These are phyloP conservation scores for Lentithecium fluviatile DNA, from an alignment of 495 filamentous ascomycete species.

Conservation along the genomic window DNA sequence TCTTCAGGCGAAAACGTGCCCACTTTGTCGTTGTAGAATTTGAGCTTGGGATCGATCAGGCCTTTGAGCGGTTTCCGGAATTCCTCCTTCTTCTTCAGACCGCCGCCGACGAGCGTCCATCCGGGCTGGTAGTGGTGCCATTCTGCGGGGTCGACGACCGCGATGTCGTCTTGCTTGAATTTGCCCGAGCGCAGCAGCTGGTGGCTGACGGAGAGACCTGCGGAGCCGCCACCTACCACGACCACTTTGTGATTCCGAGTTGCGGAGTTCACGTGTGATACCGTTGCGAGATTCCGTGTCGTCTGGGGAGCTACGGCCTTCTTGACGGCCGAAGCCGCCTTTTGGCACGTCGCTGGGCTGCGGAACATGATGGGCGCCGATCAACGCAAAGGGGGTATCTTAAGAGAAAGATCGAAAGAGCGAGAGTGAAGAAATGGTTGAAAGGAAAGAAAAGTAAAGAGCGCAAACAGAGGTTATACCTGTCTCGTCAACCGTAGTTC, in stretches of 20 bases:
- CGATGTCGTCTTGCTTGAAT: conserved; percentile 61
- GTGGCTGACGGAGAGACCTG: conserved; percentile 61
- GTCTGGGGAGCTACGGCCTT: neutral
- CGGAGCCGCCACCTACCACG: conserved; percentile 62
- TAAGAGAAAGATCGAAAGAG: too few species aligned
- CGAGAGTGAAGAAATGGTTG: neutral
- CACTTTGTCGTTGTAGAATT: conserved; percentile 58
- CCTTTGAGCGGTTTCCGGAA: conserved; percentile 53
- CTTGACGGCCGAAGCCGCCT: neutral
- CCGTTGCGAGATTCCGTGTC: conserved; percentile 43
- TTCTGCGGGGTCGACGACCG: conserved; percentile 62
- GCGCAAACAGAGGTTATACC: too few species aligned
- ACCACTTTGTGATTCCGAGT: conserved; percentile 59
- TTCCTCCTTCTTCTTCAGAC: conserved; percentile 58
- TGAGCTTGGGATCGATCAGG: conserved; percentile 60
- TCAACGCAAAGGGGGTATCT: too few species aligned
- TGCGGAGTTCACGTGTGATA: conserved; percentile 42
- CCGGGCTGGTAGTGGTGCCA: conserved; percentile 72
- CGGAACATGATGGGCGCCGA: conserved; percentile 8
- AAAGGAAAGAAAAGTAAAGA: neutral
- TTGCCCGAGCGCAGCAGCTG: conserved; percentile 59
- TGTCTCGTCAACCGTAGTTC: too few species aligned
- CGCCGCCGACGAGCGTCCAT: conserved; percentile 68
- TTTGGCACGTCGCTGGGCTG: conserved; percentile 4
- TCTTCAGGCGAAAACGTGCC: conserved; percentile 56